Evolutionary conservation across 2,329 filamentous ascomycete species (phyloP).

Genomic region (Nemania serpens): DNA sequence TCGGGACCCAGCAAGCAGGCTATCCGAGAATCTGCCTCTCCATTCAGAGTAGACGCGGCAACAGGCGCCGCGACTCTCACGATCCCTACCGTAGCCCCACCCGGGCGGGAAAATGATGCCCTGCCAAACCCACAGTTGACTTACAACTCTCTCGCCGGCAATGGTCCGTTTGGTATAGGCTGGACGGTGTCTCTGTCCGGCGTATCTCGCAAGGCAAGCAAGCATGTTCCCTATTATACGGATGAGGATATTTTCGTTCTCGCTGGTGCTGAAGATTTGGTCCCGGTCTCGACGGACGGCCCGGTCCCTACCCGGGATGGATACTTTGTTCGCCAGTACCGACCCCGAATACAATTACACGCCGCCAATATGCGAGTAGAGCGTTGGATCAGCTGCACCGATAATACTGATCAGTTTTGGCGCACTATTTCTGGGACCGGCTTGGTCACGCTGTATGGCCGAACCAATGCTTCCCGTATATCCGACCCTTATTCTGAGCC

Average conservation of each 20-base stretch:
- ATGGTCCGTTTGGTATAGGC: background rate
- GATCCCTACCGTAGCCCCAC: background rate
- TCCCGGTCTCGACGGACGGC: background rate
- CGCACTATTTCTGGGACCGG: background rate
- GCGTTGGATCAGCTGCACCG: background rate
- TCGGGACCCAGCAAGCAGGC: too few relatives aligned
- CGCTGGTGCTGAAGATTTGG: background rate
- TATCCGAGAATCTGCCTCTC: too few relatives aligned
- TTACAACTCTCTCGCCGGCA: background rate
- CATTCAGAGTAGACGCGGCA: background rate
- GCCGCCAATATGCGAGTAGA: background rate
- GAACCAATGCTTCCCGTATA: background rate
- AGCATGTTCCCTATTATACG: background rate
- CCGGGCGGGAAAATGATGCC: background rate
- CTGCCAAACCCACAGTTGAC: background rate
- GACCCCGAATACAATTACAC: background rate
- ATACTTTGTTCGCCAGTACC: background rate
- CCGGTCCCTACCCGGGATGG: background rate
- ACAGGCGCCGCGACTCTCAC: background rate
- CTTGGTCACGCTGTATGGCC: background rate
- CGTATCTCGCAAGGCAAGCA: background rate
- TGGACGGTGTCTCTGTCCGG: background rate
- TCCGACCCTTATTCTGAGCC: background rate
- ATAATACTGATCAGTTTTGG: background rate
- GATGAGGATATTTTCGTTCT: background rate